Base-by-base conservation (phyloP, 441 rosid genomes). In the Corymbia citriodora region DNA sequence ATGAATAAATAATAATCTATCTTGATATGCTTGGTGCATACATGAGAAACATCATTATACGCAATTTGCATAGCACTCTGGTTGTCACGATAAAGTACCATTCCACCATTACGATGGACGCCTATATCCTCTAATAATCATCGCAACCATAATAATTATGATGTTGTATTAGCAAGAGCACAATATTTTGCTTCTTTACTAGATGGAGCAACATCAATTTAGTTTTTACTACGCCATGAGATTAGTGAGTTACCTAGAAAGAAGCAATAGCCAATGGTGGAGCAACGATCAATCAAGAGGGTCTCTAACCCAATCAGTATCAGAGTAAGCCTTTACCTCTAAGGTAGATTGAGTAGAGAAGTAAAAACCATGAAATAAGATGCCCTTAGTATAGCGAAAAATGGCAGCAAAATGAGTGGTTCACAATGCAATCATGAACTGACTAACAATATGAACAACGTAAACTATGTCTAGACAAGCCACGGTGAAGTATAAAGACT, bases 371-470 rank as follows among this genome's bases (percentile, higher is more conserved):
- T 25, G 65, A 59, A 59, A 25, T 59, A 59, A 25, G 7, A n/a
- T 59, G n/a, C n/a, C 65, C 3, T 25, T 59, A 59, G 5, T 14
- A 11, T 59, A 11, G n/a, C 0, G 0, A 59, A 59, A n/a, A 59
- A 59, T 59, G 65, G 0, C 5, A 59, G n/a, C 0, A 25, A 0
- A 59, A 59, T 0, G 7, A 25, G 65, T 2, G n/a, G n/a, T 59
- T 25, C 0, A 0, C 0, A 0, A 3, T 25, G 1, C 0, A 11
- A 0, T 59, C n/a, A 59, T 59, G 15, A 25, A 59, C 1, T 59
- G 0, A 59, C 65, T 59, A 59, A 59, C 15, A 59, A 59, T 25
- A 15, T 59, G 3, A 25, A 59, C 0, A 0, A 5, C 1, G 0
- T 59, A 2, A 29, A n/a, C 15, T 25, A 25, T 59, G 3, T 59